Conservation (phyloP, 495 filamentous ascomycete genomes). For the Hypomontagnella monticulosa region DNA sequence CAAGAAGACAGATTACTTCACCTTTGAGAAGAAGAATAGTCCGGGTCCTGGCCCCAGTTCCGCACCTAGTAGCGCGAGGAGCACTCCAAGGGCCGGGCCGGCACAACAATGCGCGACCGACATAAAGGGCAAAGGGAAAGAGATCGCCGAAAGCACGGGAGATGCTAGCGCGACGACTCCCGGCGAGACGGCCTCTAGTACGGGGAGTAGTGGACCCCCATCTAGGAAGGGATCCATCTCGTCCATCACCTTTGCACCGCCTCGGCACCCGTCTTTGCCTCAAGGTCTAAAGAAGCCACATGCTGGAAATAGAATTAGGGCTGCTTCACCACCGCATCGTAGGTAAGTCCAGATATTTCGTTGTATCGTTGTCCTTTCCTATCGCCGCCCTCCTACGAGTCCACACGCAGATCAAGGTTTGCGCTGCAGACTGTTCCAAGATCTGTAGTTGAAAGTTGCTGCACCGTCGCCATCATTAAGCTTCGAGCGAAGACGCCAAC, state of each 20-base stretch:
- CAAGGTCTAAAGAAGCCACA: conserved; percentile 57
- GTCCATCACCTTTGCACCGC: conserved; percentile 54
- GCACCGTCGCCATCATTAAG: conserved; percentile 1
- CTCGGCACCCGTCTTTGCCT: conserved; percentile 54
- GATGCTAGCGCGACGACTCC: conserved; percentile 46
- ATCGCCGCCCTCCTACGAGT: neutral
- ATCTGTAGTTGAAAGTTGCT: neutral
- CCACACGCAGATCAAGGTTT: neutral
- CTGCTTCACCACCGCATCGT: conserved; percentile 57
- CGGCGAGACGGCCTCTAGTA: conserved; percentile 47
- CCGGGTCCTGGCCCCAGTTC: conserved; percentile 10
- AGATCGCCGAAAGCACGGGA: conserved; percentile 40
- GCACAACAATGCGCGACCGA: conserved; percentile 23
- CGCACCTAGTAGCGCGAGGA: conserved; percentile 27
- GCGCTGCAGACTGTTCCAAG: no score
- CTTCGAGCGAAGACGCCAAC: conserved; percentile 7
- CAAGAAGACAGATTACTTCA: conserved; percentile 53
- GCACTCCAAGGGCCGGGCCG: conserved; percentile 25
- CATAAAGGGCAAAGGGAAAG: conserved; percentile 35
- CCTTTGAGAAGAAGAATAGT: conserved; percentile 38
- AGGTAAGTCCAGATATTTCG: conserved; percentile 51
- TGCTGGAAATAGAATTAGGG: conserved; percentile 51
- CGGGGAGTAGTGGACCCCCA: conserved; percentile 46
- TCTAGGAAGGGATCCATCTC: conserved; percentile 57
- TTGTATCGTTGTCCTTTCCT: conserved; percentile 12